Evolutionary conservation across 441 rosid genomes (phyloP).

Genomic region (Capsella rubella): DNA sequence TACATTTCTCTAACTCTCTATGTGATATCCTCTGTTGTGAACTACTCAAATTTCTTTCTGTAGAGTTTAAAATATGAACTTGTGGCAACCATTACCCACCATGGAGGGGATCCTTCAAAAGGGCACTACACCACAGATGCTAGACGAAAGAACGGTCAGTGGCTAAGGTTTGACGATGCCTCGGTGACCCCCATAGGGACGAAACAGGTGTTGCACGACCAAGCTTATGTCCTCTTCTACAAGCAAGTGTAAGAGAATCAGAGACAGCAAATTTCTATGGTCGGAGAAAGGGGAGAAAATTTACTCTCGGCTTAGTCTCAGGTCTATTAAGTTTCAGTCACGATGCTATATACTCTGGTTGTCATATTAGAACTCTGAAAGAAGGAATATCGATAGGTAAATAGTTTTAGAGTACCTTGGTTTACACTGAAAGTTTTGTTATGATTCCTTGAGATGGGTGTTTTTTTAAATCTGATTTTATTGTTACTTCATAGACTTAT

Average conservation of each 20-base stretch:
- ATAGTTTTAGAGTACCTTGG: conserved; percentile 39
- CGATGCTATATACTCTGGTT: conserved; percentile 25
- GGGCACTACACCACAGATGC: conserved; percentile 97
- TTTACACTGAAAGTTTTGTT: conserved; percentile 46
- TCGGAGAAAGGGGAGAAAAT: conserved; percentile 20
- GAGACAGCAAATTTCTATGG: conserved; percentile 16
- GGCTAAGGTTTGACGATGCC: conserved; percentile 95
- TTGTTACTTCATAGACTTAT: conserved; percentile 24
- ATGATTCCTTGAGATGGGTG: conserved; percentile 41
- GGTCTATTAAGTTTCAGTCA: conserved; percentile 19
- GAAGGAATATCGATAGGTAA: conserved; percentile 42
- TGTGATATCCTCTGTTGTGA: conserved; percentile 9
- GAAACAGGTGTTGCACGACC: conserved; percentile 81
- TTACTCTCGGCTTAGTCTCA: conserved; percentile 14
- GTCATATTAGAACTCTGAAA: conserved; percentile 29
- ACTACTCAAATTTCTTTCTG: conserved; percentile 23
- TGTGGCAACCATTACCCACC: conserved; percentile 92
- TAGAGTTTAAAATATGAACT: conserved; percentile 93
- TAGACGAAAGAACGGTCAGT: conserved; percentile 64
- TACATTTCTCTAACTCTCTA: neutral
- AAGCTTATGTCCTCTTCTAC: conserved; percentile 96
- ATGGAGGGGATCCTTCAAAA: conserved; percentile 90
- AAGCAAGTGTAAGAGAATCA: conserved; percentile 60
- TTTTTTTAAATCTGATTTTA: conserved; percentile 26
- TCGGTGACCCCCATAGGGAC: conserved; percentile 72